A percentile compares a stretch with the other conserved stretches of the same genome.
Evolutionary conservation across 306 rosid genomes (phyloP).

Genomic region (Acacia acuminata): DNA sequence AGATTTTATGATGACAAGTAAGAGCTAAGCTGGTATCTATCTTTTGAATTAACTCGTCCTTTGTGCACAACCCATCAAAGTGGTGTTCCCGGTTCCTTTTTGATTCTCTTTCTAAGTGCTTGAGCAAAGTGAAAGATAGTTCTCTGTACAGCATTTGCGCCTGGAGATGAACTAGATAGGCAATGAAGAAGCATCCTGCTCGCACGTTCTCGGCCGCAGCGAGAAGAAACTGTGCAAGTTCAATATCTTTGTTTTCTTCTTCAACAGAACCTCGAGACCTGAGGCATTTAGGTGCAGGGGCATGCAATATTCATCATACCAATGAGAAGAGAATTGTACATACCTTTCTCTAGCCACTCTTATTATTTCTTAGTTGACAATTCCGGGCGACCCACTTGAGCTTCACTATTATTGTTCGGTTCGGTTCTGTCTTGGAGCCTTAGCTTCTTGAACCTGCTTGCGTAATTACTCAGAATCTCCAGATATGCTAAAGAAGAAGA

Average conservation of each 20-base stretch:
- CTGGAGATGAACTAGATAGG: constrained; percentile 45
- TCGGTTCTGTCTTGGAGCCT: constrained; percentile 25
- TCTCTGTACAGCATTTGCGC: constrained; percentile 48
- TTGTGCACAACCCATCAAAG: constrained; percentile 6
- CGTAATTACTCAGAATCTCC: constrained; percentile 55
- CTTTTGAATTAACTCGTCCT: neutral
- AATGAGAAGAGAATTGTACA: constrained; percentile 50
- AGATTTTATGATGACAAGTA: constrained; percentile 43
- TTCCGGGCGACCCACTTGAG: constrained; percentile 21
- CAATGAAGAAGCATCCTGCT: constrained; percentile 55
- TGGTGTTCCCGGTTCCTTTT: constrained; percentile 45
- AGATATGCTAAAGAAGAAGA: constrained; percentile 44
- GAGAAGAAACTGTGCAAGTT: constrained; percentile 69
- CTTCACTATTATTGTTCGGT: neutral
- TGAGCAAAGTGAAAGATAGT: constrained; percentile 51
- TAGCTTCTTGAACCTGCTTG: constrained; percentile 48
- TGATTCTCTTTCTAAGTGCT: constrained; percentile 66
- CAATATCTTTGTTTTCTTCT: constrained; percentile 63
- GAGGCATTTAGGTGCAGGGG: constrained; percentile 60
- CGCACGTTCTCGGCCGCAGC: constrained; percentile 76
- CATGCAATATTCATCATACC: constrained; percentile 40
- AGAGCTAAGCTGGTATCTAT: constrained; percentile 24
- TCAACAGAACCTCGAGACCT: constrained; percentile 42
- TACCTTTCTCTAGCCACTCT: constrained; percentile 78
- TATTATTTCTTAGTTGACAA: constrained; percentile 61